Conservation (phyloP, 2,329 filamentous ascomycete genomes). For the Raffaelea arxii region DNA sequence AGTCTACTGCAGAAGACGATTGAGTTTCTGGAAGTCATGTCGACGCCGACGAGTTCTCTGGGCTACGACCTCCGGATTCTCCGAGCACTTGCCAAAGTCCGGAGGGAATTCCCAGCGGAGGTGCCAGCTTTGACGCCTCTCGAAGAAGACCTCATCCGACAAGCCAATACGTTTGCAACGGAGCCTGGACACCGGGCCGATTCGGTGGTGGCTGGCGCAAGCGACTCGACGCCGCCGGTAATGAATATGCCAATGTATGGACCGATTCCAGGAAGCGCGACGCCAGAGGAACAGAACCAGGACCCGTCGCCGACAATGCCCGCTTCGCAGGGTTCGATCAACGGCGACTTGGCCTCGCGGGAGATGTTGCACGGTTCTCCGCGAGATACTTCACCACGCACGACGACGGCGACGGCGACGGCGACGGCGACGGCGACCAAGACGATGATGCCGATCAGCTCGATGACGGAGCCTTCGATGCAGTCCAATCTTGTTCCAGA, state of each 20-base stretch:
- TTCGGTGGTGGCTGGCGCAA: too few species aligned
- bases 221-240: background rate
- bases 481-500: background rate
- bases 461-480: constrained; percentile 6
- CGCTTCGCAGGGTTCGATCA: too few species aligned
- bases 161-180: too few species aligned
- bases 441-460: constrained; percentile 2
- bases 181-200: too few species aligned
- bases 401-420: background rate
- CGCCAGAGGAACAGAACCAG: background rate
- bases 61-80: constrained; percentile 67
- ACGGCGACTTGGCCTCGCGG: too few species aligned
- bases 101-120: too few species aligned
- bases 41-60: constrained; percentile 66
- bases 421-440: background rate
- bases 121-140: background rate
- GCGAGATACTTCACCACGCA: background rate
- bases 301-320: background rate
- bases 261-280: background rate
- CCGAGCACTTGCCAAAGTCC: constrained; percentile 29
- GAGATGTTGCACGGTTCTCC: too few species aligned
- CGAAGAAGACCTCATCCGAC: too few species aligned
- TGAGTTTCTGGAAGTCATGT: constrained; percentile 59
- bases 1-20: constrained; percentile 65
- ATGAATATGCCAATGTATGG: background rate